These are phyloP conservation scores for Arabidopsis thaliana DNA, from an alignment of 345 rosid genomes.

Conservation along the genomic window TAIR10.1 NC_003076.8:5757001-5757500, in stretches of 20 bases:
- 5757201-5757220: slow-evolving; percentile 27
- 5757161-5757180: slow-evolving; percentile 33
- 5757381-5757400: slow-evolving; percentile 6
- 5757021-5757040: background rate
- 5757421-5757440: slow-evolving; percentile 19
- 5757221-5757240: slow-evolving; percentile 36
- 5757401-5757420: background rate
- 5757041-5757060: slow-evolving; percentile 27
- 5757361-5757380: slow-evolving; percentile 22
- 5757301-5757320: slow-evolving; percentile 39
- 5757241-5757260: slow-evolving; percentile 30
- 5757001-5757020: slow-evolving; percentile 21
- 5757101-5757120: slow-evolving; percentile 19
- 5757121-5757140: slow-evolving; percentile 22
- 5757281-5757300: slow-evolving; percentile 30
- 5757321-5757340: slow-evolving; percentile 38
- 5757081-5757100: slow-evolving; percentile 39
- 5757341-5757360: slow-evolving; percentile 20
- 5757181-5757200: background rate
- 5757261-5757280: slow-evolving; percentile 45
- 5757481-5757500: slow-evolving; percentile 3
- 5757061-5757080: slow-evolving; percentile 40
- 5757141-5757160: slow-evolving; percentile 31
- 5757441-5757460: background rate
- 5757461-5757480: background rate